These are phyloP conservation scores for Venturia effusa DNA, from an alignment of 2,329 filamentous ascomycete genomes.

Conservation along the genomic window DNA sequence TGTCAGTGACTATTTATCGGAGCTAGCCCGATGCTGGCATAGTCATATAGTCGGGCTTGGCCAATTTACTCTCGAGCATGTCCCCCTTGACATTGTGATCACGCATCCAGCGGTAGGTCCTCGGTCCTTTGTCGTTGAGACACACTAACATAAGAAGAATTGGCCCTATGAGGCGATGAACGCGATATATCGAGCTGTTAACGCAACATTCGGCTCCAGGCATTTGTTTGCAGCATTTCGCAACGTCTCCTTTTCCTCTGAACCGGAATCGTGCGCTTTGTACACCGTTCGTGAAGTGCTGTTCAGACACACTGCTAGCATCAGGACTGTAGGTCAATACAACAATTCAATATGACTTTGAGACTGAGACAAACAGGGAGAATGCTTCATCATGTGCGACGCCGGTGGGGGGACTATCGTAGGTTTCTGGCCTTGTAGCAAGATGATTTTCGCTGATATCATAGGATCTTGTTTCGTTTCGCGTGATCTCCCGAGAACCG, in stretches of 20 bases:
- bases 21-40: not conserved
- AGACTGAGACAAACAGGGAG: conserved; percentile 8
- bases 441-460: no score
- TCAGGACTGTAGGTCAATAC: not conserved
- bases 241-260: not conserved
- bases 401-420: conserved; percentile 20
- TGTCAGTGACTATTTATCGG: not conserved
- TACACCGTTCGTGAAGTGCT: not conserved
- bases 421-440: no score
- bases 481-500: not conserved
- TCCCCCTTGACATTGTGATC: conserved; percentile 10
- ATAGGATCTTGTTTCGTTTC: not conserved
- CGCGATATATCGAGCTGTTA: conserved; percentile 7
- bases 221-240: not conserved
- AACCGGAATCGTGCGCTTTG: not conserved
- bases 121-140: not conserved
- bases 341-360: not conserved
- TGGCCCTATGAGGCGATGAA: conserved; percentile 11
- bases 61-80: not conserved
- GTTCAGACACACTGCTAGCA: no score
- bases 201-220: not conserved
- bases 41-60: not conserved
- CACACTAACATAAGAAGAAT: not conserved
- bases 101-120: conserved; percentile 10
- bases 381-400: conserved; percentile 21